Evolutionary conservation across 2,329 filamentous ascomycete genomes (phyloP), one percentile per base, ranked within the genome.

Genomic region (Aureobasidium sp.): DNA sequence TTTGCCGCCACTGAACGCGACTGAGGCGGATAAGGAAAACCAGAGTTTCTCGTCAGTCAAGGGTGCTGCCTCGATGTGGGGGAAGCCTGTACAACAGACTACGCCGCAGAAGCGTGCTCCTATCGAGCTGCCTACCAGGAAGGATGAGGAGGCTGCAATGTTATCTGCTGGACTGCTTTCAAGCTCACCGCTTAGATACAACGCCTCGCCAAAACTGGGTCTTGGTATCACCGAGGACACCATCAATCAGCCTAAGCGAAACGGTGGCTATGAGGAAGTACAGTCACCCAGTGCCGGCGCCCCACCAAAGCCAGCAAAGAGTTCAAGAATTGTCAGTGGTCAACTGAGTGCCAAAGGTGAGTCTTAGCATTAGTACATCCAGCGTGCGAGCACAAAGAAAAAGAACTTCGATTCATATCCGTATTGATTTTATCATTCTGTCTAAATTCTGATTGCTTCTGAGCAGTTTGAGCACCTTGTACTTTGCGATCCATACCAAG

Each of bases 91-190:
- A 65, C 21, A 21, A 21, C 72, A 30, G 68, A 65, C 64, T 44
- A 53, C 69, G 16, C 64, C 63, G 25, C 64, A 67, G 30, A 59
- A 65, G 25, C 62, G 64, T 30, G 47, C 59, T 50, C 78, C 79
- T 0, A 78, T 82, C 67, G 80, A 79, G 65, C 70, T 82, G 13
- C 79, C 80, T 0, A 81, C 78, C 3, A 75, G 72, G 62, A 77
- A 75, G 58, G 81, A 83, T 61, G 79, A 82, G 65, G 75, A 79
- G 64, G 75, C 75, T 60, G 78, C 78, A 5, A 76, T 79, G 74
- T 69, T 77, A 39, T 76, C 76, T 63, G 79, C 79, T 58, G 79
- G 78, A 32, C 71, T 82, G 27, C 67, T 72, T 3, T 69, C 70
- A 34, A 67, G 65, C 8, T 69, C 66, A n/a, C 66, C 70, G 9